Evolutionary conservation across 371 early-diverging fungal species (phyloP).

Genomic region (Basidiobolus meristosporus): DNA sequence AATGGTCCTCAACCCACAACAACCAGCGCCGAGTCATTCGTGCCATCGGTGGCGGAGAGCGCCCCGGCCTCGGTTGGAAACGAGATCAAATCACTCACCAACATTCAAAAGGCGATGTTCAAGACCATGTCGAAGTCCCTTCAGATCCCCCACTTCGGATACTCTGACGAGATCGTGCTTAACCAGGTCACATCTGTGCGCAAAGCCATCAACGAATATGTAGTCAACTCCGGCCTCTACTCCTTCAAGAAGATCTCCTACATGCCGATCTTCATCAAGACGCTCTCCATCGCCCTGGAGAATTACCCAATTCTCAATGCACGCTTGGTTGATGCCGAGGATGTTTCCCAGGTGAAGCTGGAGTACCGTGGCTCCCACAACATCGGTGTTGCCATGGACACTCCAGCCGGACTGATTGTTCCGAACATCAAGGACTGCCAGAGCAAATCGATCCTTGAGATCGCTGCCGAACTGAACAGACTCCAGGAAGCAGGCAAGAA

Average conservation of each 20-base stretch:
- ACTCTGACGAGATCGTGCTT: constrained; percentile 73
- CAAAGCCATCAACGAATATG: constrained; percentile 35
- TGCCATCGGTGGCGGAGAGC: neutral
- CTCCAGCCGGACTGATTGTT: constrained; percentile 80
- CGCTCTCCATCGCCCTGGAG: constrained; percentile 60
- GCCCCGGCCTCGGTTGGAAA: constrained; percentile 10
- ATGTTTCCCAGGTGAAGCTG: constrained; percentile 27
- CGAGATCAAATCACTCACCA: constrained; percentile 31
- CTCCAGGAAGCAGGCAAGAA: constrained; percentile 49
- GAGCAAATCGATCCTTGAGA: constrained; percentile 70
- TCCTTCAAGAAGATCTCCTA: constrained; percentile 60
- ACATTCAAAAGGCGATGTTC: constrained; percentile 92
- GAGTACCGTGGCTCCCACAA: constrained; percentile 65
- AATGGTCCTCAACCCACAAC: neutral
- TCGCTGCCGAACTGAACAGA: constrained; percentile 69
- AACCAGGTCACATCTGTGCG: constrained; percentile 47
- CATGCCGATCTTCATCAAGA: constrained; percentile 92
- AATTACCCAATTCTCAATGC: constrained; percentile 86
- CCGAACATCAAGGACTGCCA: constrained; percentile 90
- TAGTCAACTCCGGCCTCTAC: constrained; percentile 13
- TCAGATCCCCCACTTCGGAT: constrained; percentile 86
- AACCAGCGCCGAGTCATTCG: too few species aligned
- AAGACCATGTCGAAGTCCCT: constrained; percentile 86
- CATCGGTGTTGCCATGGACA: constrained; percentile 94
- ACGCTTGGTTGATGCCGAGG: constrained; percentile 22